Evolutionary conservation across 805 yeast species (phyloP).

Genomic region (Wickerhamiella spandovensis): DNA sequence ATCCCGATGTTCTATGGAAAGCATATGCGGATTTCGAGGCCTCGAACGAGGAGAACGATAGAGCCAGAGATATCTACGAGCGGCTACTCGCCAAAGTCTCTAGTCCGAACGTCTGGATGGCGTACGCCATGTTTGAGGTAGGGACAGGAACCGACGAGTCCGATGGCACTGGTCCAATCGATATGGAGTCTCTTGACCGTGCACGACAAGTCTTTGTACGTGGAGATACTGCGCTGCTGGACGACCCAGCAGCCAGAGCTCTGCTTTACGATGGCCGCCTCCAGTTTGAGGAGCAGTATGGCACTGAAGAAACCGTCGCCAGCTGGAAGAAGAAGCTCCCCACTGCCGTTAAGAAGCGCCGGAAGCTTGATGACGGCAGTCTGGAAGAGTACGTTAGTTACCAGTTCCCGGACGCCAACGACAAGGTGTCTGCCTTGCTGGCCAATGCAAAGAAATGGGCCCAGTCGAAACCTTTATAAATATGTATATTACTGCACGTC

Average conservation of each 20-base stretch:
- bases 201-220: constrained; percentile 45
- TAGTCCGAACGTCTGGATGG: constrained; percentile 40
- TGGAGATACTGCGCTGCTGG: constrained; percentile 36
- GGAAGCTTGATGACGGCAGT: constrained; percentile 30
- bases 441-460: constrained; percentile 41
- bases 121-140: constrained; percentile 59
- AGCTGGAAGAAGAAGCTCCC: constrained; percentile 42
- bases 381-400: constrained; percentile 47
- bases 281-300: constrained; percentile 53
- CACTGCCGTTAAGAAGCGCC: constrained; percentile 33
- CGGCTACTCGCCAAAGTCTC: constrained; percentile 25
- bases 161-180: constrained; percentile 30
- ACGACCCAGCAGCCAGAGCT: constrained; percentile 33
- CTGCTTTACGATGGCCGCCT: constrained; percentile 46
- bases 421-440: constrained; percentile 25
- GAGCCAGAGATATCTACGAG: constrained; percentile 41
- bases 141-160: constrained; percentile 36
- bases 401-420: constrained; percentile 52
- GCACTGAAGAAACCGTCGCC: constrained; percentile 30
- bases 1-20: constrained; percentile 24
- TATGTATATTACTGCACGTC: background rate
- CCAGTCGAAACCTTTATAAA: background rate
- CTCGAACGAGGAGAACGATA: constrained; percentile 43
- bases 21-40: constrained; percentile 45
- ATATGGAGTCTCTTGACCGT: constrained; percentile 34